A percentile compares a stretch with the other conserved stretches of the same genome.
phyloP scores from a whole-genome alignment of 2,329 filamentous ascomycete genomes.

The Colletotrichum nymphaeae region DNA sequence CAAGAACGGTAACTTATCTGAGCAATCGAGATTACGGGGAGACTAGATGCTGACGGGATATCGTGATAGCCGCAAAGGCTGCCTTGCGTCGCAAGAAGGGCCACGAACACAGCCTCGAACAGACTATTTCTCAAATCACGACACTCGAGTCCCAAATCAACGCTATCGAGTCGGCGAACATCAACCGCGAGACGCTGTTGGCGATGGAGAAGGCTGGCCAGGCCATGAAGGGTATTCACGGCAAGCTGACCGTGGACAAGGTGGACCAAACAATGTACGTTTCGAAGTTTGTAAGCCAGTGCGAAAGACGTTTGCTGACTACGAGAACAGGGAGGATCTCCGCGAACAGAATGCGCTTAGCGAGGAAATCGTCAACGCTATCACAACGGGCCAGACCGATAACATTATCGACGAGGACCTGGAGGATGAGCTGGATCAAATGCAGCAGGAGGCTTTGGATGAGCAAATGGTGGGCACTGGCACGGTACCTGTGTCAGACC shows the following conservation, averaged over 20 bases:
- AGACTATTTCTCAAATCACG: slow-evolving; percentile 88
- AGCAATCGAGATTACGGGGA: not conserved
- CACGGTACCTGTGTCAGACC: slow-evolving; percentile 82
- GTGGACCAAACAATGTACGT: slow-evolving; percentile 95
- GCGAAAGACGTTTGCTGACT: slow-evolving; percentile 12
- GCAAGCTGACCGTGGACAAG: slow-evolving; percentile 90
- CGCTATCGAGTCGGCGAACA: slow-evolving; percentile 96
- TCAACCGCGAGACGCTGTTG: slow-evolving; percentile 95
- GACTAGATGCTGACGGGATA: slow-evolving; percentile 6
- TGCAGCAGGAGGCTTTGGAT: slow-evolving; percentile 94
- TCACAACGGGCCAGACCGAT: slow-evolving; percentile 77
- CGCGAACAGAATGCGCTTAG: slow-evolving; percentile 93
- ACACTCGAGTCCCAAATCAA: slow-evolving; percentile 97
- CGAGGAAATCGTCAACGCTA: slow-evolving; percentile 90
- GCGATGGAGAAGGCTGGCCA: slow-evolving; percentile 92
- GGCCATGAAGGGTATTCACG: slow-evolving; percentile 95
- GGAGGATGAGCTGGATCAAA: slow-evolving; percentile 83
- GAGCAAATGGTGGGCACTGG: slow-evolving; percentile 94
- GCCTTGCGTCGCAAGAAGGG: slow-evolving; percentile 95
- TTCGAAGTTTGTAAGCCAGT: not conserved
- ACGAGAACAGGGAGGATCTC: slow-evolving; percentile 78
- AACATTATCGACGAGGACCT: slow-evolving; percentile 87
- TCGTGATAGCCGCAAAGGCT: slow-evolving; percentile 80
- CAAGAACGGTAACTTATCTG: slow-evolving; percentile 80
- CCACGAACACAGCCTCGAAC: slow-evolving; percentile 90